Percentiles rank a stretch among this genome's conserved stretches.
Evolutionary conservation across 2,329 filamentous ascomycete genomes (phyloP).

Genomic region (Beauveria australis): DNA sequence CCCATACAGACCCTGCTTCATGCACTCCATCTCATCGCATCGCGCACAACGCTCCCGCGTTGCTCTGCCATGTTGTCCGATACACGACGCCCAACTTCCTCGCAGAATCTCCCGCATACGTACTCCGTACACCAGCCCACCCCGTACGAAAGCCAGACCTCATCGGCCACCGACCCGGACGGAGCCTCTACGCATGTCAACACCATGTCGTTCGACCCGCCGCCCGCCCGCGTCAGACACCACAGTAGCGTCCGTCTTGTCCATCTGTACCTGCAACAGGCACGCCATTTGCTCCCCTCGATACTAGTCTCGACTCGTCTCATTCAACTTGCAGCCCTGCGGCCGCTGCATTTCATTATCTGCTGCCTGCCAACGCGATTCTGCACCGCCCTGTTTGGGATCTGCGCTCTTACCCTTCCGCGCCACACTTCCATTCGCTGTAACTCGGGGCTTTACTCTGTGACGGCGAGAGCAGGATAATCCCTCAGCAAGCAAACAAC

Average conservation of each 20-base stretch:
- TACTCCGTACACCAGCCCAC: neutral
- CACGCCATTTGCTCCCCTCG: neutral
- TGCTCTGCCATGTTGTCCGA: neutral
- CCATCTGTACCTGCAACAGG: neutral
- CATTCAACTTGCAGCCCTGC: no score
- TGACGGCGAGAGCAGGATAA: neutral
- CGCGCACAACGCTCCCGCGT: neutral
- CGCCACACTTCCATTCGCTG: neutral
- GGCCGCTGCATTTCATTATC: no score
- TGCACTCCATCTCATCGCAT: neutral
- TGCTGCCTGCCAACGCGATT: no score
- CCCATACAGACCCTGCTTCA: neutral
- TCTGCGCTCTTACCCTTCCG: neutral
- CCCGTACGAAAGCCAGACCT: neutral
- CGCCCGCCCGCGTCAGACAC: neutral
- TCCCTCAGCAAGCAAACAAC: slow-evolving; percentile 4
- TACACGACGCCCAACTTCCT: neutral
- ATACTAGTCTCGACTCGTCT: neutral
- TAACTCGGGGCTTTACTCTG: neutral
- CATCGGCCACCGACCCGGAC: neutral
- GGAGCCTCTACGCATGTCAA: neutral
- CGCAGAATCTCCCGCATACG: neutral
- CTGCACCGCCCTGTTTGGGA: neutral
- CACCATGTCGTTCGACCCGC: neutral
- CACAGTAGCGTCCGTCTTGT: neutral